Conservation (phyloP, 73 alveolate genomes). For the Blepharisma japonicum region DNA sequence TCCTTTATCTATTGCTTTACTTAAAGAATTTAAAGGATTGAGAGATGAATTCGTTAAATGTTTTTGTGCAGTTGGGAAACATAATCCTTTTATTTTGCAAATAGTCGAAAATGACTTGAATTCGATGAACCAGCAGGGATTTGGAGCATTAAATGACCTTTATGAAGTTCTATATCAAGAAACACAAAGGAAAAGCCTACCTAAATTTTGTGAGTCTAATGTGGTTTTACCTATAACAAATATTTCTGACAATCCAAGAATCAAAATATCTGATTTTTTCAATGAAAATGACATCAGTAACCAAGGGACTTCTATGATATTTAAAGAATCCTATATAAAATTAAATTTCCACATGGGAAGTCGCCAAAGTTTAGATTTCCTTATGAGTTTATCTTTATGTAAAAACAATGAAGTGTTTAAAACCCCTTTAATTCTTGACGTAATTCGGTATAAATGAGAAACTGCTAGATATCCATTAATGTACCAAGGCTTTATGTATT, state of each 20-base stretch:
- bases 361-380: not conserved
- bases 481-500: not conserved
- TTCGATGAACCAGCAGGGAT: not conserved
- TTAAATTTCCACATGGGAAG: not conserved
- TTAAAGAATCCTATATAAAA: not conserved
- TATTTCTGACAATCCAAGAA: not conserved
- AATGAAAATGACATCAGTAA: not conserved
- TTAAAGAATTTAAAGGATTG: not conserved
- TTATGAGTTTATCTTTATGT: slow-evolving; percentile 2
- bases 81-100: not conserved
- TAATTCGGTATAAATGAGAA: not conserved
- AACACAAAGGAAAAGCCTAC: not conserved
- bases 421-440: not conserved
- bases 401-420: not conserved
- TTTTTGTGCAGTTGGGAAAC: not conserved
- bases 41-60: not conserved
- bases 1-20: not conserved
- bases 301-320: not conserved
- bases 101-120: not conserved
- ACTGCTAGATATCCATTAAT: not conserved
- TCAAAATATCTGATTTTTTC: slow-evolving; percentile 1
- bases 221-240: not conserved
- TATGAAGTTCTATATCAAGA: slow-evolving; percentile 2
- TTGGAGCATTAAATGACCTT: not conserved
- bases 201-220: not conserved